Evolutionary conservation across 306 rosid genomes (phyloP).

Genomic region (Castanopsis chinensis): DNA sequence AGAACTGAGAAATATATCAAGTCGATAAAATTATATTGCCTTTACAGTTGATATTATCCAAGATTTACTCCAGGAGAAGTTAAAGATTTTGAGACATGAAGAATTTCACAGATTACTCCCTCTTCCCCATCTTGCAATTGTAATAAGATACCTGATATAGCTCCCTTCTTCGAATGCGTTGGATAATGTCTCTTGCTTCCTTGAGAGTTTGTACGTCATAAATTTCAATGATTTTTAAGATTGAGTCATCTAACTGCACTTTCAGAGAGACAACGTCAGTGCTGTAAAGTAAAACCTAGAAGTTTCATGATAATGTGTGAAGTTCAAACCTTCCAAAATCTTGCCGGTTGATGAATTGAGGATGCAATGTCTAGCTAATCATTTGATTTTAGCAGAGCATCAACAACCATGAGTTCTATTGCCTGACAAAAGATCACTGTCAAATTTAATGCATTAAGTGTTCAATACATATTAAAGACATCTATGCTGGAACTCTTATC

Average conservation of each 20-base stretch:
- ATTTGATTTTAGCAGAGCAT: constrained; percentile 71
- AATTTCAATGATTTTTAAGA: constrained; percentile 56
- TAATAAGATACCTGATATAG: constrained; percentile 62
- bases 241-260: constrained; percentile 77
- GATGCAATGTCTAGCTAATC: constrained; percentile 53
- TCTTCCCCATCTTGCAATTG: constrained; percentile 1
- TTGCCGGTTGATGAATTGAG: constrained; percentile 58
- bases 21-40: not conserved
- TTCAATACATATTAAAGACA: constrained; percentile 2
- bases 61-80: not conserved
- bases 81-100: not conserved
- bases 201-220: not conserved
- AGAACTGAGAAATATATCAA: constrained; percentile 49
- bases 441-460: constrained; percentile 1
- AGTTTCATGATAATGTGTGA: constrained; percentile 4
- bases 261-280: constrained; percentile 3
- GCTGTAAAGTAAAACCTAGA: constrained; percentile 15
- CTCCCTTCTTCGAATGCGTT: constrained; percentile 70
- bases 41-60: not conserved
- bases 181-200: constrained; percentile 70
- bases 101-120: not conserved
- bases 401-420: constrained; percentile 79
- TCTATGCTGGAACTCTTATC: not conserved
- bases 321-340: constrained; percentile 78
- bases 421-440: constrained; percentile 48